phyloP scores from a whole-genome alignment of 1,139 yeast genomes.

The Lodderomyces orthopsilosis region DNA sequence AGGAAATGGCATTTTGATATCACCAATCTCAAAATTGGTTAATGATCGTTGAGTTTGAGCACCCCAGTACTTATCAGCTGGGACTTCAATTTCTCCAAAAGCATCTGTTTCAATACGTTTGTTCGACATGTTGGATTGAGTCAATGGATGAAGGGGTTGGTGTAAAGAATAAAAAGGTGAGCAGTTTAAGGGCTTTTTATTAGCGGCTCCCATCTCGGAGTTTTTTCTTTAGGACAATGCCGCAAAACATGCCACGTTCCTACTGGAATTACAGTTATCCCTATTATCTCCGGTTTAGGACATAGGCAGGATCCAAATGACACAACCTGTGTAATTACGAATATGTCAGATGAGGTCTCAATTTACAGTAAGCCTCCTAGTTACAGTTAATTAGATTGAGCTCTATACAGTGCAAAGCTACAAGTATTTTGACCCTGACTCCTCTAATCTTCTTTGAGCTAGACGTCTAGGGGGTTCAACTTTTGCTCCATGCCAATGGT shows the following conservation, averaged over 20 bases:
- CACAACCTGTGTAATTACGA: no score
- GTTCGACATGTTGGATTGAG: slow-evolving; percentile 5
- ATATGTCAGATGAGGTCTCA: neutral
- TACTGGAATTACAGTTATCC: neutral
- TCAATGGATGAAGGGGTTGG: neutral
- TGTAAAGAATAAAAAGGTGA: no score
- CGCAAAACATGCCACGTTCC: slow-evolving; percentile 1
- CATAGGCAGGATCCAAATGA: no score
- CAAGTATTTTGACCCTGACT: neutral
- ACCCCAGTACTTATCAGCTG: slow-evolving; percentile 81
- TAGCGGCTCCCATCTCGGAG: slow-evolving; percentile 1
- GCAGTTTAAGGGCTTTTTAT: slow-evolving; percentile 16
- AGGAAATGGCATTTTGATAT: slow-evolving; percentile 80
- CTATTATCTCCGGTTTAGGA: neutral
- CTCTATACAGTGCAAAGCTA: neutral
- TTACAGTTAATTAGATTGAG: neutral
- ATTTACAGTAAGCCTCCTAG: neutral
- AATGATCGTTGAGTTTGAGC: slow-evolving; percentile 90
- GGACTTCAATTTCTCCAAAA: slow-evolving; percentile 86
- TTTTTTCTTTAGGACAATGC: neutral
- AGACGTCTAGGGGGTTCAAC: slow-evolving; percentile 46
- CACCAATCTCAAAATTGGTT: slow-evolving; percentile 90
- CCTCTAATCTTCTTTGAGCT: slow-evolving; percentile 17
- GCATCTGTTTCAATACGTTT: slow-evolving; percentile 78
- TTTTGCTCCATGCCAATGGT: slow-evolving; percentile 75